Conservation (phyloP, 176 grass and related monocot species). For the Chloris gayana region DNA sequence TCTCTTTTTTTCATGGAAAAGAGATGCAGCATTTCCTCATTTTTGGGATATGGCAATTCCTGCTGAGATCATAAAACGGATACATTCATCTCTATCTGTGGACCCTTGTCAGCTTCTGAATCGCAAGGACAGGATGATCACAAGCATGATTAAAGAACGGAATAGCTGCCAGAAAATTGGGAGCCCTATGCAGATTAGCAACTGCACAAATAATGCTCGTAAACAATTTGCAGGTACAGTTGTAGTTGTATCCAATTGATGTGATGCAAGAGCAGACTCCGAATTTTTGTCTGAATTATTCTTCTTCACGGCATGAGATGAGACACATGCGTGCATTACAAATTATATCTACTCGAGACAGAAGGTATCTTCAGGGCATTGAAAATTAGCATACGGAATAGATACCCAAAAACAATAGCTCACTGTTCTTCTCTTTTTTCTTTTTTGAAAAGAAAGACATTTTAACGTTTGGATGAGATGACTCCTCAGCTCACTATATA, state of each 20-base stretch:
- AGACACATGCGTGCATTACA: not conserved
- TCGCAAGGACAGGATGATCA: not conserved
- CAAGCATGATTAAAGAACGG: conserved; percentile 18
- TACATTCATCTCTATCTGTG: not conserved
- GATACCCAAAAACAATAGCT: not conserved
- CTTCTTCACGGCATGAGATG: not conserved
- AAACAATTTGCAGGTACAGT: conserved; percentile 24
- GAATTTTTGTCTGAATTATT: not conserved
- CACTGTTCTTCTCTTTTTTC: no score
- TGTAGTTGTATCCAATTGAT: conserved; percentile 5
- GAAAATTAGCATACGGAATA: not conserved
- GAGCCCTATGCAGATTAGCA: conserved; percentile 23
- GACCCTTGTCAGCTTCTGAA: not conserved
- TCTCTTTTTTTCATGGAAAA: not conserved
- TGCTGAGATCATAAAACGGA: not conserved
- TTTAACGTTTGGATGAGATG: not conserved
- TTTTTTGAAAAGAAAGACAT: not conserved
- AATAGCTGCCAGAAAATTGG: conserved; percentile 8
- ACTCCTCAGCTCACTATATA: not conserved
- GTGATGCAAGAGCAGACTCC: conserved; percentile 9
- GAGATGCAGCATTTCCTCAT: not conserved
- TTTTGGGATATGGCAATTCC: not conserved
- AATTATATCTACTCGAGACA: not conserved
- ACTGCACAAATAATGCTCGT: conserved; percentile 11
- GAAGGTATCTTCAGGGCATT: conserved; percentile 19